Evolutionary conservation across 129 eudicot genomes (phyloP), one percentile per base, ranked within the genome.

Genomic region (Flaveria sonorensis): DNA sequence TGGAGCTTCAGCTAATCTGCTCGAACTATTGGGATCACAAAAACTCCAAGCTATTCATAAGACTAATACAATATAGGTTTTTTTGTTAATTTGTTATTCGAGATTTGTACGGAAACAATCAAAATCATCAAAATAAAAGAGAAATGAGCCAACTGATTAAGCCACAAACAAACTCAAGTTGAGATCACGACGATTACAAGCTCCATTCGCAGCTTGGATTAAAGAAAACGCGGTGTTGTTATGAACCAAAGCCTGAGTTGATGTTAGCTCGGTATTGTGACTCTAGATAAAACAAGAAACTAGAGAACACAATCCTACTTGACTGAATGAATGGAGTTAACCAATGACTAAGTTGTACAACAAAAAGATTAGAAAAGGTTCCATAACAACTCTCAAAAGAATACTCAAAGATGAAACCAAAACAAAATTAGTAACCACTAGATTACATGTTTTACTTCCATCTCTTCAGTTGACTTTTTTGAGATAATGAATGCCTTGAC

Each of bases 351-450:
- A 75, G 71, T 42, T 42, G 60, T 61, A 50, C 72, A 72, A 75
- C 62, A 21, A 71, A 59, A 39, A 4, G 71, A 76, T 70, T 3
- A 21, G 72, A 69, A 64, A 19, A 71, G 28, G 66, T 48, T 14
- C 19, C 80, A 39, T 59, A 42, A 56, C 63, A 28, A 56, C 71
- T 56, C 82, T 19, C 36, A 47, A 50, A 75, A 63, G 13, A 46
- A 45, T 4, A 19, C 69, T 3, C 26, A 18, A 48, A 39, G 72
- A 80, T 13, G 24, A 46, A 39, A 56, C 15, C 21, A 63, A 81
- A 81, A 70, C 73, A 70, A 76, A 70, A 72, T 81, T 81, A 76
- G 85, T 70, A 65, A 69, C 40, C 53, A 50, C 74, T 11, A 74
- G 59, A 39, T 61, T 71, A 79, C 83, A 79, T 4, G 21, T 79